Evolutionary conservation across 176 grass and related monocot species (phyloP).

Genomic region (Bonia amplexicaulis): DNA sequence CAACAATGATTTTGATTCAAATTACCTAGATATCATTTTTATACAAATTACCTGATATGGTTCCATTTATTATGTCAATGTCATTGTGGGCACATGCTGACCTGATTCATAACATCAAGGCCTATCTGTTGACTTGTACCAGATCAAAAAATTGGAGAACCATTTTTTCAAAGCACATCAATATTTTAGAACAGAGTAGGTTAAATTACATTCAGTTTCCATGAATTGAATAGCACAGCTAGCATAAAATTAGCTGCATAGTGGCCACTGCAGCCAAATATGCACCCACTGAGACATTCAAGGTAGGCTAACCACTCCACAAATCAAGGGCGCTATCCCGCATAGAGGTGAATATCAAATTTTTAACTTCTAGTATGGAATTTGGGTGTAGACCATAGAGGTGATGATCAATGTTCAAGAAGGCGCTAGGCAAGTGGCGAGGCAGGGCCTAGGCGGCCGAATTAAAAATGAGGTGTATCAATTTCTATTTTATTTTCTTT

Average conservation of each 20-base stretch:
- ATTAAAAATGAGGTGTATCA: too few relatives aligned
- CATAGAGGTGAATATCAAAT: too few relatives aligned
- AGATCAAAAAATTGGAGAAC: not conserved
- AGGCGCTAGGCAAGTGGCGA: too few relatives aligned
- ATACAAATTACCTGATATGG: not conserved
- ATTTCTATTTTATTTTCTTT: too few relatives aligned
- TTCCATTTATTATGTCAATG: not conserved
- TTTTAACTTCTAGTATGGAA: too few relatives aligned
- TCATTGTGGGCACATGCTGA: not conserved
- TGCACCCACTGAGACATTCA: too few relatives aligned
- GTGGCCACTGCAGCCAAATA: too few relatives aligned
- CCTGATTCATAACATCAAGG: not conserved
- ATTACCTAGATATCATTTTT: too few relatives aligned
- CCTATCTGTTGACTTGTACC: not conserved
- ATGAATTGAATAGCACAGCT: not conserved
- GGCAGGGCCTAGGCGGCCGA: too few relatives aligned
- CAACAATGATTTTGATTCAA: not conserved
- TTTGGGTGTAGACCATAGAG: too few relatives aligned
- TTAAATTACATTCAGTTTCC: not conserved
- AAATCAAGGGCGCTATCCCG: not conserved
- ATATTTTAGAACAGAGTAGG: not conserved
- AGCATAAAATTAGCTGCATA: not conserved
- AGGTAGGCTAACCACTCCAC: not conserved
- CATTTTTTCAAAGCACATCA: not conserved
- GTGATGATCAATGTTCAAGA: too few relatives aligned